These are phyloP conservation scores for Rhodofomes roseus DNA, from an alignment of 1,284 basidiomycete genomes.

Conservation along the genomic window DNA sequence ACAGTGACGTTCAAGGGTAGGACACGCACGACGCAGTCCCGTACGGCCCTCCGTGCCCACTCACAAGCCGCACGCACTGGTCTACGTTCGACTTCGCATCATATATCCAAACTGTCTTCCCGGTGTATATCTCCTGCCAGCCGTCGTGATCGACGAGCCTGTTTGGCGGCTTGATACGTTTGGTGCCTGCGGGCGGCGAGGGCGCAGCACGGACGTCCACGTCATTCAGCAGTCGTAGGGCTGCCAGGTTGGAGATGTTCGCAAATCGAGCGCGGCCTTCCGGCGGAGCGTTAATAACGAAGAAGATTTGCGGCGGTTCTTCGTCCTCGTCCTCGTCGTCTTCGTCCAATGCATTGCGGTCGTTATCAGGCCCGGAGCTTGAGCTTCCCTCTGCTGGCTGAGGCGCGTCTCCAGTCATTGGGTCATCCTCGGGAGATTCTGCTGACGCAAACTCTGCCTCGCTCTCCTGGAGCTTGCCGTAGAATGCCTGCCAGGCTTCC, in stretches of 20 bases:
- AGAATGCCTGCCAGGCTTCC: constrained; percentile 57
- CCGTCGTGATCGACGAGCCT: constrained; percentile 59
- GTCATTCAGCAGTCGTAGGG: constrained; percentile 68
- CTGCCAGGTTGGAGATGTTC: constrained; percentile 57
- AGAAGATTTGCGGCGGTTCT: constrained; percentile 39
- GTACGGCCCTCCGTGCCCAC: constrained; percentile 51
- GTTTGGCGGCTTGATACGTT: constrained; percentile 45
- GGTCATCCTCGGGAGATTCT: constrained; percentile 21
- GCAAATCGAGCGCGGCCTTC: constrained; percentile 39
- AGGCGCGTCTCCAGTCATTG: constrained; percentile 17
- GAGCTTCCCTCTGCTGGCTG: constrained; percentile 6
- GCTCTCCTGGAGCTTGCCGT: constrained; percentile 41
- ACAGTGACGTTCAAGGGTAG: constrained; percentile 1
- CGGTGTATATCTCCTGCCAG: constrained; percentile 71
- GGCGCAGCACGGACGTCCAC: constrained; percentile 56
- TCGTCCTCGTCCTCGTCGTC: constrained; percentile 26
- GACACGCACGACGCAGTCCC: constrained; percentile 69
- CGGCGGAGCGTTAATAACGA: constrained; percentile 42
- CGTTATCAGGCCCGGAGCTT: constrained; percentile 16
- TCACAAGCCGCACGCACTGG: constrained; percentile 59
- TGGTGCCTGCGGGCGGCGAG: constrained; percentile 37
- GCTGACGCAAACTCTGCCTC: constrained; percentile 44
- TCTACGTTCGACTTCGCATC: constrained; percentile 63
- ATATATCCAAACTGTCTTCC: constrained; percentile 72
- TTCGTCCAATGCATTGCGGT: constrained; percentile 23